These are phyloP conservation scores for Chalciporus sphaerocephalus DNA, from an alignment of 768 basidiomycete genomes.

Conservation along the genomic window DNA sequence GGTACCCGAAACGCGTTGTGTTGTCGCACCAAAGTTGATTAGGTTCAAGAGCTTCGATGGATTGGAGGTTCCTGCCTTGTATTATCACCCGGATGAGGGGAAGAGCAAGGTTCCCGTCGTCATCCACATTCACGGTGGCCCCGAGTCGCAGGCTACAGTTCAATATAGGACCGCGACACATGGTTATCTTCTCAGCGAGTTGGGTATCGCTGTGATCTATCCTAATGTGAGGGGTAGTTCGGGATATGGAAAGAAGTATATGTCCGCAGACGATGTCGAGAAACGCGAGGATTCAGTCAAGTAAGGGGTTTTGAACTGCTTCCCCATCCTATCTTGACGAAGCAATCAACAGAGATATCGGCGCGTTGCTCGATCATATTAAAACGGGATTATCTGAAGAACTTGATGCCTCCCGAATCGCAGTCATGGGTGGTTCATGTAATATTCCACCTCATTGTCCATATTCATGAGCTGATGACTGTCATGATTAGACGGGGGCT, in stretches of 20 bases:
- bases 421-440: conserved; percentile 43
- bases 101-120: conserved; percentile 30
- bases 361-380: conserved; percentile 35
- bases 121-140: conserved; percentile 40
- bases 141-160: conserved; percentile 35
- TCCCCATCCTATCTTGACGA: not conserved
- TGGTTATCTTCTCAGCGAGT: conserved; percentile 40
- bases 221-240: conserved; percentile 42
- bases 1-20: conserved; percentile 24
- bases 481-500: conserved; percentile 33
- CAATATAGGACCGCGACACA: conserved; percentile 32
- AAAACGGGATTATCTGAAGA: conserved; percentile 30
- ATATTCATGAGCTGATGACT: not conserved
- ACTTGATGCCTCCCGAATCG: conserved; percentile 35
- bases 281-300: conserved; percentile 43
- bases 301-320: conserved; percentile 18
- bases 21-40: conserved; percentile 32
- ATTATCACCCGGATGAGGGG: conserved; percentile 35
- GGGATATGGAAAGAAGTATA: conserved; percentile 39
- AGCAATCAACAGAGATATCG: conserved; percentile 32
- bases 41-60: conserved; percentile 41
- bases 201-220: conserved; percentile 38
- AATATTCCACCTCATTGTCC: conserved; percentile 2
- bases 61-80: conserved; percentile 38
- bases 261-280: conserved; percentile 38